A percentile compares a stretch with the other conserved stretches of the same genome.
These are phyloP conservation scores for Colletotrichum acutatum DNA, from an alignment of 2,329 filamentous ascomycete genomes.

Conservation along the genomic window DNA sequence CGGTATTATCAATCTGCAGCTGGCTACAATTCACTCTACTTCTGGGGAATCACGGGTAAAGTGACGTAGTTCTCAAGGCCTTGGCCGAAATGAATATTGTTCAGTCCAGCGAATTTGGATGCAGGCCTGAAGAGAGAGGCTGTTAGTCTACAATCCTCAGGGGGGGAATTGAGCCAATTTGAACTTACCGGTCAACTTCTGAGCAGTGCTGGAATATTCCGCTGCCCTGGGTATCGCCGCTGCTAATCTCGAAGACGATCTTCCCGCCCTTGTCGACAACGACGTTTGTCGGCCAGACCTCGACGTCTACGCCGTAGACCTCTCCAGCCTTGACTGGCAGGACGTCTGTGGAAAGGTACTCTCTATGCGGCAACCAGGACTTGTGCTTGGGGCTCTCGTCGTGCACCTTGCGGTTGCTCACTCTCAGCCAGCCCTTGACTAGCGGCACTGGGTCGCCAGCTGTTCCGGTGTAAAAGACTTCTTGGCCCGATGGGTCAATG, in stretches of 20 bases:
- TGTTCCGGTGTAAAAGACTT: slow-evolving; percentile 74
- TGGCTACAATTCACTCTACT: neutral
- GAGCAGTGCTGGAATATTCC: slow-evolving; percentile 67
- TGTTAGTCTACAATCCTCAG: slow-evolving; percentile 48
- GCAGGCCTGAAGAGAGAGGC: slow-evolving; percentile 58
- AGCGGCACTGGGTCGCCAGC: slow-evolving; percentile 72
- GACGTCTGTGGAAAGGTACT: slow-evolving; percentile 68
- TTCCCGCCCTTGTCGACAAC: slow-evolving; percentile 58
- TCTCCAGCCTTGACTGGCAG: slow-evolving; percentile 64
- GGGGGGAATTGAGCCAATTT: slow-evolving; percentile 44
- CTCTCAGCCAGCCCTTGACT: slow-evolving; percentile 72
- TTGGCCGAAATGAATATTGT: slow-evolving; percentile 64
- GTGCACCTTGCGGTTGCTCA: slow-evolving; percentile 65
- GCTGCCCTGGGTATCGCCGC: slow-evolving; percentile 68
- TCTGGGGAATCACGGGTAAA: slow-evolving; percentile 60
- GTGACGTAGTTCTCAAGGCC: slow-evolving; percentile 61
- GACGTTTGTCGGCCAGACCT: slow-evolving; percentile 74
- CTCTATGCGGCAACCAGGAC: slow-evolving; percentile 65
- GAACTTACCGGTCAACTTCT: slow-evolving; percentile 55
- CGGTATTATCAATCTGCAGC: too few species aligned
- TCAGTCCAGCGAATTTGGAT: slow-evolving; percentile 53
- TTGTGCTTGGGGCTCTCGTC: slow-evolving; percentile 61
- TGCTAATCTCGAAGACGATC: slow-evolving; percentile 65
- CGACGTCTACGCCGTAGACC: slow-evolving; percentile 69
- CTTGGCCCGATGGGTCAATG: slow-evolving; percentile 62